Evolutionary conservation across 805 yeast species (phyloP).

Genomic region (Monosporozyma unispora): DNA sequence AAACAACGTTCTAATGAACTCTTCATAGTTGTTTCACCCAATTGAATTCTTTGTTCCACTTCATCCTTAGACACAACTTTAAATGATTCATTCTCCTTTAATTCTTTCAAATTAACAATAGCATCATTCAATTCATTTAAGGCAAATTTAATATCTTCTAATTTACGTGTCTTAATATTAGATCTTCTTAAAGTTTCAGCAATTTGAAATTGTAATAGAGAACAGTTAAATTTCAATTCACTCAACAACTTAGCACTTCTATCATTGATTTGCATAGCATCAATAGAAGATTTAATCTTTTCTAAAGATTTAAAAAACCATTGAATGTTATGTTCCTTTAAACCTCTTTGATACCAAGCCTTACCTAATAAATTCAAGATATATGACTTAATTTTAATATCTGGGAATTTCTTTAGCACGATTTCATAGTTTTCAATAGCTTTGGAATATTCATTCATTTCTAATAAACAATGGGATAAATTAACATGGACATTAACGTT

Average conservation of each 20-base stretch:
- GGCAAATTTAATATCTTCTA: constrained; percentile 52
- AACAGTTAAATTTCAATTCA: constrained; percentile 64
- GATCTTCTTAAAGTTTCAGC: constrained; percentile 73
- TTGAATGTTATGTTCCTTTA: constrained; percentile 53
- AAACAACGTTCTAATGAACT: constrained; percentile 62
- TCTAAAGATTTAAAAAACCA: constrained; percentile 54
- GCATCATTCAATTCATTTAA: constrained; percentile 53
- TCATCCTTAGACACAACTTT: constrained; percentile 78
- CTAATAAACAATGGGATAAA: constrained; percentile 78
- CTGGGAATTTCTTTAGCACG: constrained; percentile 55
- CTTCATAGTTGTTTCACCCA: constrained; percentile 69
- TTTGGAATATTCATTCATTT: constrained; percentile 70
- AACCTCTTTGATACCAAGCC: constrained; percentile 80
- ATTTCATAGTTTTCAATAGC: constrained; percentile 85
- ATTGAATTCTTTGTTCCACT: constrained; percentile 73
- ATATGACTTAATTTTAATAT: constrained; percentile 54
- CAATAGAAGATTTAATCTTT: constrained; percentile 50
- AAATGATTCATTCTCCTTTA: constrained; percentile 39
- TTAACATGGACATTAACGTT: constrained; percentile 78
- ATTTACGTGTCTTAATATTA: constrained; percentile 47
- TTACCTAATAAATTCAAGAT: constrained; percentile 69
- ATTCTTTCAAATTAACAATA: constrained; percentile 45
- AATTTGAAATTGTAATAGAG: constrained; percentile 74
- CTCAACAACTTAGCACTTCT: constrained; percentile 34
- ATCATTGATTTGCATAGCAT: constrained; percentile 13